Percentiles rank a stretch among this genome's conserved stretches.
These are phyloP conservation scores for Isoetes engelmannii DNA, from an alignment of 83 land plant genomes.

Conservation along the genomic window DNA sequence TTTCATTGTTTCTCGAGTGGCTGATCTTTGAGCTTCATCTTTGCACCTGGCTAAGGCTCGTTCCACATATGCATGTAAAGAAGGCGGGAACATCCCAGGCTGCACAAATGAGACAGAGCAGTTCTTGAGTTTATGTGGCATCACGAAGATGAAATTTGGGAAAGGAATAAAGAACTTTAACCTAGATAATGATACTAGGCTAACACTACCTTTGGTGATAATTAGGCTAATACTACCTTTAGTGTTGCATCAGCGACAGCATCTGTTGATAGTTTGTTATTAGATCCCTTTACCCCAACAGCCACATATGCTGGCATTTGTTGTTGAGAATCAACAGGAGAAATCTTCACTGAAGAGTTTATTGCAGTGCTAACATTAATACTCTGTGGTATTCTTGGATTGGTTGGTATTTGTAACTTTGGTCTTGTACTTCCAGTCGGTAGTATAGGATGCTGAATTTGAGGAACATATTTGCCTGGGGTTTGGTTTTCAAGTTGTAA, in stretches of 20 bases:
- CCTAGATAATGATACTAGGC: not conserved
- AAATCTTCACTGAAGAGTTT: constrained; percentile 33
- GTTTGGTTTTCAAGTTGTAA: constrained; percentile 21
- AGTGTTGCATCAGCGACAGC: constrained; percentile 45
- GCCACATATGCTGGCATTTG: constrained; percentile 76
- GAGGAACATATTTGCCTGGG: constrained; percentile 27
- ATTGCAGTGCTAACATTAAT: constrained; percentile 33
- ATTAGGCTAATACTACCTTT: constrained; percentile 32
- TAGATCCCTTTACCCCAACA: constrained; percentile 43
- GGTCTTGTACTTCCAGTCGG: no score
- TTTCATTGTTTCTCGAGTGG: constrained; percentile 57
- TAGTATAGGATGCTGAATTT: constrained; percentile 20
- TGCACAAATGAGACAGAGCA: constrained; percentile 19
- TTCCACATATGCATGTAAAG: constrained; percentile 77
- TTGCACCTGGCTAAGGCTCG: constrained; percentile 80
- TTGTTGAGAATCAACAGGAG: constrained; percentile 15
- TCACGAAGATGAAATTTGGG: not conserved
- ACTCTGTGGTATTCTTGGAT: constrained; percentile 79
- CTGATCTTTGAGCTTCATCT: constrained; percentile 65
- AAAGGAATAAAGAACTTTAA: not conserved
- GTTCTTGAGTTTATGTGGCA: not conserved
- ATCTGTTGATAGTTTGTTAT: constrained; percentile 28
- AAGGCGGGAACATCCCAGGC: constrained; percentile 68
- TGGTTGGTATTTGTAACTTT: constrained; percentile 87
- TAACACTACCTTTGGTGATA: constrained; percentile 22